Evolutionary conservation across 2,329 filamentous ascomycete genomes (phyloP).

Genomic region (Pezicula radicicola): DNA sequence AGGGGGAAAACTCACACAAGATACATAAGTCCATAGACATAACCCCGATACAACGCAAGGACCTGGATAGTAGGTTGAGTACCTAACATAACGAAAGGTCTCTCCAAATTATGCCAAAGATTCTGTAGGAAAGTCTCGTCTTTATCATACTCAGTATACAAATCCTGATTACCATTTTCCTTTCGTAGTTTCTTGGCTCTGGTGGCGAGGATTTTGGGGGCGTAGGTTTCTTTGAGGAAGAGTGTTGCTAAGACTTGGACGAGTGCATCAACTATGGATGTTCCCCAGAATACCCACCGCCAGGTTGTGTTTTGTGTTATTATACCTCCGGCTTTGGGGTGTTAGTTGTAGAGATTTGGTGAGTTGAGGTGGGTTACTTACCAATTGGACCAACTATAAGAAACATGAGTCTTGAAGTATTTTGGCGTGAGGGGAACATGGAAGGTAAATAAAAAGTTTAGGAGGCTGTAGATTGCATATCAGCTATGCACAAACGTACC

Average conservation of each 20-base stretch:
- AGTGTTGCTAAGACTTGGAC: slow-evolving; percentile 46
- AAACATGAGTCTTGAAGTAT: background rate
- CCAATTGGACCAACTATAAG: slow-evolving; percentile 28
- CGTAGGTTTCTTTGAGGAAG: slow-evolving; percentile 56
- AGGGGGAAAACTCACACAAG: slow-evolving; percentile 28
- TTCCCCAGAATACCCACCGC: slow-evolving; percentile 11
- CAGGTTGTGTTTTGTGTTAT: slow-evolving; percentile 32
- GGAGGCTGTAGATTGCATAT: background rate
- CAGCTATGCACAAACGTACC: background rate
- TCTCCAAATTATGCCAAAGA: slow-evolving; percentile 26
- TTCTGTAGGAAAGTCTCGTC: background rate
- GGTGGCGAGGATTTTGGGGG: slow-evolving; percentile 50
- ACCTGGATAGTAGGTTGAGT: slow-evolving; percentile 49
- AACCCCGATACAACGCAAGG: slow-evolving; percentile 45
- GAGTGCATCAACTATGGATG: slow-evolving; percentile 46
- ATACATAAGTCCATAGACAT: slow-evolving; percentile 49
- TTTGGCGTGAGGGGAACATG: background rate
- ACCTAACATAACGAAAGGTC: slow-evolving; percentile 46
- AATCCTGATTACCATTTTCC: slow-evolving; percentile 41
- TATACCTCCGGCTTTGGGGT: slow-evolving; percentile 30
- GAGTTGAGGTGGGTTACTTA: background rate
- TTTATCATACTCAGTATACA: background rate
- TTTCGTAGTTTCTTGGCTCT: slow-evolving; percentile 47
- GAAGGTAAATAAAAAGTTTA: background rate
- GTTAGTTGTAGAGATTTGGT: background rate